These are phyloP conservation scores for Fusarium oligoseptatum DNA, from an alignment of 2,329 filamentous ascomycete species.

Conservation along the genomic window DNA sequence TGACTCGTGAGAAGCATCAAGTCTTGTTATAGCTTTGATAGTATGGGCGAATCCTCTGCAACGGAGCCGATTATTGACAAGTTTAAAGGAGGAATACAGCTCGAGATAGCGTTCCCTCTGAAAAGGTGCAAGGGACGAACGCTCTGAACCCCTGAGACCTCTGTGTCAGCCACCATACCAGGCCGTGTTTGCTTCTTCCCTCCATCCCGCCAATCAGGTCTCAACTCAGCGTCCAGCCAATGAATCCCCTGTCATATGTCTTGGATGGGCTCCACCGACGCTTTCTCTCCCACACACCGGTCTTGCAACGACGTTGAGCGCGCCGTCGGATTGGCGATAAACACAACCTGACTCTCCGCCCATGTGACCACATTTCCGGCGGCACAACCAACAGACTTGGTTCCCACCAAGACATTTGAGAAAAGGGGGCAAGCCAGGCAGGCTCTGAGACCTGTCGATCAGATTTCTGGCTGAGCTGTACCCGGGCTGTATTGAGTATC, in stretches of 20 bases:
- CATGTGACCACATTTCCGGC: neutral
- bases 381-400: neutral
- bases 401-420: neutral
- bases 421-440: neutral
- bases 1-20: neutral
- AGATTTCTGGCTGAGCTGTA: too few species aligned
- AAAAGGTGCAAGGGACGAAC: neutral
- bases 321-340: neutral
- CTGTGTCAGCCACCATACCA: neutral
- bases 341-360: neutral
- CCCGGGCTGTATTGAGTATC: too few species aligned
- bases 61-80: too few species aligned
- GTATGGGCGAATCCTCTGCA: too few species aligned
- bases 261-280: neutral
- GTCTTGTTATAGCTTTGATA: too few species aligned
- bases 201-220: neutral
- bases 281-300: neutral
- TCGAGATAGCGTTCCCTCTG: neutral
- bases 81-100: too few species aligned
- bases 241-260: neutral
- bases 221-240: neutral
- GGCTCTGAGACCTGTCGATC: neutral
- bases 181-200: neutral
- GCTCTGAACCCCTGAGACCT: neutral
- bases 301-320: neutral